Evolutionary conservation across 2,329 filamentous ascomycete species (phyloP), one percentile per base, ranked within the genome.

Genomic region (Clarireedia paspali): DNA sequence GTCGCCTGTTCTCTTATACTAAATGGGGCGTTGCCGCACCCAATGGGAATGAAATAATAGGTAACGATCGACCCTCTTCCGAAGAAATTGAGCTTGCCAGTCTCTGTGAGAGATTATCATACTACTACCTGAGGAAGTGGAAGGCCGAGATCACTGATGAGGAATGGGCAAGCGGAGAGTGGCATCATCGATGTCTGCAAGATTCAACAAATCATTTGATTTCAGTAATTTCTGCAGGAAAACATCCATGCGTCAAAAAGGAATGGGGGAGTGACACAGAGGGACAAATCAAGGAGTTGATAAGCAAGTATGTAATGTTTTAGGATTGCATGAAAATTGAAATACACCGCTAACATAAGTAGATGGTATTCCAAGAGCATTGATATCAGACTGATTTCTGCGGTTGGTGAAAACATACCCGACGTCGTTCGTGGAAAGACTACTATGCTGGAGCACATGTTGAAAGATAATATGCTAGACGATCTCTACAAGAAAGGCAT

Each of bases 401-500:
- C 54, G n/a, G 59, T 64, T 39, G 63, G 62, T 5, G 49, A 59
- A 15, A 61, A 61, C 23, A 40, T 64, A 23, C 47, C 57, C 7
- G 50, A 53, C n/a, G 57, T 58, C 20, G 56, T 64, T 23, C 55
- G 59, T 48, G 53, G 59, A 14, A 44, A 64, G 26, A 58, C 44
- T 17, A 57, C 52, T 1, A 63, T 62, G 12, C 34, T 66, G n/a
- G 63, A 65, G 39, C 56, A 57, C 26, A 55, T 62, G 57, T 55
- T 58, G 36, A 36, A 58, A 27, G 59, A 62, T 48, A 51, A 55
- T 30, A 40, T 63, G 20, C 55, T 66, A 3, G 48, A 60, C 12
- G 36, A 50, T 9, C 57, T 58, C 36, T 65, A 66, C 53, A 48
- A 57, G 36, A 51, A 62, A n/a, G 60, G 48, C 0, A 26, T 55